Conservation (phyloP, 139 green algal species). For the Haematococcus lacustris region DNA sequence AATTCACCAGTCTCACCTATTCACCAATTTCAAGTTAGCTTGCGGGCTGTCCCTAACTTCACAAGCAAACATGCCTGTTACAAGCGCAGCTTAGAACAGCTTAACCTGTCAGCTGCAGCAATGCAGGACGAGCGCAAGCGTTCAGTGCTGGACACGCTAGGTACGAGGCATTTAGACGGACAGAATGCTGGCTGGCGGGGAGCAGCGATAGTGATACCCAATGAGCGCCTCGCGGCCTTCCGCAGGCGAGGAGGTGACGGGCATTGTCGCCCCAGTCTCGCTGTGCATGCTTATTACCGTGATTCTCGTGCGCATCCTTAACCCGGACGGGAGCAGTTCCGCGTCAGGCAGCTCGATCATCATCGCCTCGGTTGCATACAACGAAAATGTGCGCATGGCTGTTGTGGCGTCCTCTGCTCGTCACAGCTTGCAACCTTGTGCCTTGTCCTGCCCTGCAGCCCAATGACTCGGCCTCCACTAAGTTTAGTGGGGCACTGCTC, state of each 20-base stretch:
- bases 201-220: too few species aligned
- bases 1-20: too few species aligned
- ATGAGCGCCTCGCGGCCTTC: not conserved
- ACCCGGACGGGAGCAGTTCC: slow-evolving; percentile 56
- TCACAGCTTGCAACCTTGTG: not conserved
- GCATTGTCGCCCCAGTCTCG: slow-evolving; percentile 76
- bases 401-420: not conserved
- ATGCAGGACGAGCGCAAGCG: too few species aligned
- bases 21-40: too few species aligned
- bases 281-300: slow-evolving; percentile 91
- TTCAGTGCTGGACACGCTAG: too few species aligned
- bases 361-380: slow-evolving; percentile 73
- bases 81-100: too few species aligned
- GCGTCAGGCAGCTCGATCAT: slow-evolving; percentile 31
- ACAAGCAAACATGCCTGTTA: too few species aligned
- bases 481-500: slow-evolving; percentile 76
- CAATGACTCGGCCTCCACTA: slow-evolving; percentile 60
- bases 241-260: slow-evolving; percentile 72
- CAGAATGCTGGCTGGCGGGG: too few species aligned
- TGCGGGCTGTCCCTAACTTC: too few species aligned
- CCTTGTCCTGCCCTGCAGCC: slow-evolving; percentile 26
- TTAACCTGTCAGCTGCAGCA: too few species aligned
- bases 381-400: slow-evolving; percentile 54
- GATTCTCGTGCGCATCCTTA: slow-evolving; percentile 72
- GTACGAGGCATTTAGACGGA: too few species aligned